Base-by-base conservation (phyloP, 2,329 filamentous ascomycete species). In the Cercospora sojina region DNA sequence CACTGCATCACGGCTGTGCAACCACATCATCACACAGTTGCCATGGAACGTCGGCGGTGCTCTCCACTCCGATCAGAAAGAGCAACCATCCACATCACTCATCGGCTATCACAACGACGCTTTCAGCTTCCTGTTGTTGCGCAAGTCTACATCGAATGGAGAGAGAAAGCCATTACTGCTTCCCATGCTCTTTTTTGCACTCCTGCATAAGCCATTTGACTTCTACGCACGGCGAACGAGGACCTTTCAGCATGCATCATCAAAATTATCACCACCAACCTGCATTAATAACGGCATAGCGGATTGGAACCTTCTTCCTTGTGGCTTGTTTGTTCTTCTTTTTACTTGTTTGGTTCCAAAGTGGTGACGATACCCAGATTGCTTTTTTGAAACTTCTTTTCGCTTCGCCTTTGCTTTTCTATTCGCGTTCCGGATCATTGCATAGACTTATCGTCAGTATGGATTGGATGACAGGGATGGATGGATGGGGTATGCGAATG, bases 311-410 rank as follows among this genome's bases (percentile, higher is more conserved):
- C 29, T 35, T 35, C 29, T 57, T n/a, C 7, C 51, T 56, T 56
- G 25, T 32, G 25, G 25, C 53, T 18, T 51, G 47, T 8, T 51
- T 51, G 5, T 18, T 18, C 25, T 35, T 35, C n/a, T 56, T 56
- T 18, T 3, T 27, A 32, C 29, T 57, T 35, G 32, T 59, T 63
- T 64, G 27, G 18, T 51, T 65, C 12, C 51, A 58, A 53, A 55
- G 41, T 64, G 67, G 66, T 68, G 67, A 69, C 67, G 67, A 69
- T 69, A 69, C 67, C 67, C 67, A 67, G 67, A 69, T 69, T 67
- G 64, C 32, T 67, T 69, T 66, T 55, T 56, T 62, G 31, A 32
- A 53, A 13, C 16, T 51, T 60, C n/a, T 43, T 66, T 29, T 43
- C 43, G 29, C 43, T 49, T 55, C 23, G 23, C 10, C 59, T 31